Evolutionary conservation across 1,139 yeast species (phyloP), one percentile per base, ranked within the genome.

Genomic region (Yamadazyma epiphylla): DNA sequence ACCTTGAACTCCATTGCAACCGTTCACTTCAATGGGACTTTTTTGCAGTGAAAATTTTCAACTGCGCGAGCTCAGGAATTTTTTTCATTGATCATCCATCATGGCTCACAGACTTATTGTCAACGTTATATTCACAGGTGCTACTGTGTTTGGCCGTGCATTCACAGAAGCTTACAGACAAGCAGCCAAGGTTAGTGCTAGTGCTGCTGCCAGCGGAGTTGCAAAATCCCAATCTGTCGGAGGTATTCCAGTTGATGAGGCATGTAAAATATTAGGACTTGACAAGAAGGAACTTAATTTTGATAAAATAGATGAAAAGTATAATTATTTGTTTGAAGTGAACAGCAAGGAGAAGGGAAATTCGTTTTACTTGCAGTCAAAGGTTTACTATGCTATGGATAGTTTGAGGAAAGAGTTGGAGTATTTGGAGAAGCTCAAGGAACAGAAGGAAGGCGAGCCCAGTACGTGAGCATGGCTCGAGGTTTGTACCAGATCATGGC

Each of bases 161-260:
- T 91, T 91, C 58, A 75, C 89, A n/a, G 96, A 88, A 55, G 97
- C 98, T 0, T 91, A 89, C 69, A 83, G 82, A 50, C 97, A 91
- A 61, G 97, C 98, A 1, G 95, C 96, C 12, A 81, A 85, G 35
- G 85, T 87, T 5, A 76, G 82, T 32, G 86, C 94, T 13, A 64
- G 74, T 11, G 64, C 74, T 4, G 66, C 70, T 23, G 70, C 80
- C 9, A 67, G 71, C 22, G 77, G 76, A 29, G 75, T 79, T 23
- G 52, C 61, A 27, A 48, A 74, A 55, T 67, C 66, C 15, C 49
- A 58, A 16, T 64, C 72, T 5, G 68, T 77, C 28, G 87, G 89
- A 30, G 96, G 95, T 26, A 77, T 91, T 32, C 70, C 89, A 5
- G 68, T 86, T 26, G 95, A 84, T 43, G 98, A 91, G 61, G 89